phyloP scores from a whole-genome alignment of 371 early-diverging fungal species.

The Syncephalastrum contaminatum region DNA sequence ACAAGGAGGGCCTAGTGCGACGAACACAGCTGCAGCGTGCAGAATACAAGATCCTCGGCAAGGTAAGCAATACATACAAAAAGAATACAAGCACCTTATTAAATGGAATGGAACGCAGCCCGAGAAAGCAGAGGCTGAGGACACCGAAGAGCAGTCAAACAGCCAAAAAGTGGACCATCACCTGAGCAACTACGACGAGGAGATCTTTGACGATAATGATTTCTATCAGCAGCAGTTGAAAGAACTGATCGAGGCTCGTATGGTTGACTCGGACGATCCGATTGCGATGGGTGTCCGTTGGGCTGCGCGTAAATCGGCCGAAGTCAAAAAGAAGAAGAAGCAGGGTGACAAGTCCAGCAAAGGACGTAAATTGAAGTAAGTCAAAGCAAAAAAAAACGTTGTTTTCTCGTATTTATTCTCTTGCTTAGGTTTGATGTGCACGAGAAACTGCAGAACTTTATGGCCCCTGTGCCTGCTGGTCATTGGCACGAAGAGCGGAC shows the following conservation, averaged over 20 bases:
- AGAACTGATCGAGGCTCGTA: slow-evolving; percentile 91
- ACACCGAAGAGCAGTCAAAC: slow-evolving; percentile 13
- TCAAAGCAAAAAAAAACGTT: neutral
- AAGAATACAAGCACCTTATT: neutral
- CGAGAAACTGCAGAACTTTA: slow-evolving; percentile 93
- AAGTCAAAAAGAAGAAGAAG: slow-evolving; percentile 73
- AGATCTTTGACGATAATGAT: slow-evolving; percentile 95
- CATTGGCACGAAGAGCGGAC: slow-evolving; percentile 91
- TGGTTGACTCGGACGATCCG: slow-evolving; percentile 87
- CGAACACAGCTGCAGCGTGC: slow-evolving; percentile 81
- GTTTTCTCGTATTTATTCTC: neutral
- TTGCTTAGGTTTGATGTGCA: slow-evolving; percentile 79
- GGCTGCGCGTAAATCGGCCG: slow-evolving; percentile 73
- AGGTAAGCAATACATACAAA: slow-evolving; percentile 23
- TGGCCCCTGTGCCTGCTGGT: slow-evolving; percentile 88
- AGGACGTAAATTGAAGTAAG: slow-evolving; percentile 80
- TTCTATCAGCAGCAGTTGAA: slow-evolving; percentile 91
- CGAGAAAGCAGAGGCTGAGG: slow-evolving; percentile 1
- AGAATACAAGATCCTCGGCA: slow-evolving; percentile 64
- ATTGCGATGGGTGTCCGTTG: slow-evolving; percentile 76
- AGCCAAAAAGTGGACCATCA: slow-evolving; percentile 56
- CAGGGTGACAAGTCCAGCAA: slow-evolving; percentile 79
- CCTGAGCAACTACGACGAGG: slow-evolving; percentile 72
- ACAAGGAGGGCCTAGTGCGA: slow-evolving; percentile 78
- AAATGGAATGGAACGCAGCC: neutral